Evolutionary conservation across 177 flowering plant species (phyloP).

Genomic region (Telopea speciosissima): DNA sequence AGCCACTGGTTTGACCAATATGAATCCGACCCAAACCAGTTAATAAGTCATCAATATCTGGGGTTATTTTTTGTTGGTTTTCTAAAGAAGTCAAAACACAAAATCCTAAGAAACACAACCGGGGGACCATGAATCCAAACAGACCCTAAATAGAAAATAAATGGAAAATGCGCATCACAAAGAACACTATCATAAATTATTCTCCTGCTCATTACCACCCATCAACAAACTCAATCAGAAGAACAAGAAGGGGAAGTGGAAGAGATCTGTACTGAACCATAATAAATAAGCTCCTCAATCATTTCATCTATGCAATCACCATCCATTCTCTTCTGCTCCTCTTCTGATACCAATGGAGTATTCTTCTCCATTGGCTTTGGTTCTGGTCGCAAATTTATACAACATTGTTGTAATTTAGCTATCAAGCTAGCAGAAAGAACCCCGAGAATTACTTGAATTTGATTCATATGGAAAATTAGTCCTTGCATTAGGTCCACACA

Average conservation of each 20-base stretch:
- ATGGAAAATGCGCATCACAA: too few relatives aligned
- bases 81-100: too few relatives aligned
- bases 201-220: too few relatives aligned
- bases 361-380: background rate
- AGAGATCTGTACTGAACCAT: conserved; percentile 24
- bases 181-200: too few relatives aligned
- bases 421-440: conserved; percentile 21
- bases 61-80: too few relatives aligned
- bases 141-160: too few relatives aligned
- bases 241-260: conserved; percentile 7
- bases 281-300: conserved; percentile 26
- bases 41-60: too few relatives aligned
- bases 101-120: too few relatives aligned
- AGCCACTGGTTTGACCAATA: too few relatives aligned
- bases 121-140: too few relatives aligned
- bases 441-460: conserved; percentile 8
- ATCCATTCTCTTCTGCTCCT: conserved; percentile 13
- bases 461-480: conserved; percentile 30
- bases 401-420: conserved; percentile 29
- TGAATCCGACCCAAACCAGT: too few relatives aligned
- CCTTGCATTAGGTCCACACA: conserved; percentile 30
- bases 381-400: conserved; percentile 8
- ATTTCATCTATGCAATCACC: conserved; percentile 25
- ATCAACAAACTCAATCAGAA: background rate
- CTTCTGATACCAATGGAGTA: background rate